phyloP scores from a whole-genome alignment of 2,329 filamentous ascomycete species.

The Clonostachys byssicola region DNA sequence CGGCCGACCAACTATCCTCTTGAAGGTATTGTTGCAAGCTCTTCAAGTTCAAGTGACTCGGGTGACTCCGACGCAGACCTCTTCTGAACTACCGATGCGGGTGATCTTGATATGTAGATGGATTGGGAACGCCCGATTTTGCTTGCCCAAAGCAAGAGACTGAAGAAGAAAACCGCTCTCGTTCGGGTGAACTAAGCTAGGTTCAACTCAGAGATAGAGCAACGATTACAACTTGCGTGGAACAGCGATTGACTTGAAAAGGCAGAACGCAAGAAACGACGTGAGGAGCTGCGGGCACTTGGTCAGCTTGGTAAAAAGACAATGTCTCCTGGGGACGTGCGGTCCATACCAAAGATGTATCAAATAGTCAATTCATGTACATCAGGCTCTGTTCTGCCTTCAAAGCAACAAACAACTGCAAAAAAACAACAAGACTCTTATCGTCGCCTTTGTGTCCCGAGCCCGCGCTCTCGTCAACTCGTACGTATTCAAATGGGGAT shows the following conservation, averaged over 20 bases:
- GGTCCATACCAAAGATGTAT: too few species aligned
- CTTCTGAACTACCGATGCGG: conserved; percentile 23
- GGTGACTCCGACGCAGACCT: conserved; percentile 29
- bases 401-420: too few species aligned
- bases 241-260: conserved; percentile 69
- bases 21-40: conserved; percentile 8
- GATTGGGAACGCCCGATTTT: conserved; percentile 72
- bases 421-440: too few species aligned
- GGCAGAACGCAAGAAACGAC: conserved; percentile 62
- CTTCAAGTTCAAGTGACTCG: not conserved
- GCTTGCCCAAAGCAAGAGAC: conserved; percentile 39
- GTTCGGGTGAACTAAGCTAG: conserved; percentile 46
- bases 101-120: conserved; percentile 74
- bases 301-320: conserved; percentile 60
- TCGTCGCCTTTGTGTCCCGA: too few species aligned
- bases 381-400: too few species aligned
- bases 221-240: conserved; percentile 54
- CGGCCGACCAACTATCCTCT: conserved; percentile 1
- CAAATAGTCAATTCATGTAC: too few species aligned
- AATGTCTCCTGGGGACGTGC: conserved; percentile 45
- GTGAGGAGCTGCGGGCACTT: conserved; percentile 61
- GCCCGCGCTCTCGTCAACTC: too few species aligned
- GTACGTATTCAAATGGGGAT: too few species aligned
- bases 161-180: conserved; percentile 59
- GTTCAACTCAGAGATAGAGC: conserved; percentile 64